Conservation (phyloP, 805 yeast genomes). For the Wickerhamia fluorescens region DNA sequence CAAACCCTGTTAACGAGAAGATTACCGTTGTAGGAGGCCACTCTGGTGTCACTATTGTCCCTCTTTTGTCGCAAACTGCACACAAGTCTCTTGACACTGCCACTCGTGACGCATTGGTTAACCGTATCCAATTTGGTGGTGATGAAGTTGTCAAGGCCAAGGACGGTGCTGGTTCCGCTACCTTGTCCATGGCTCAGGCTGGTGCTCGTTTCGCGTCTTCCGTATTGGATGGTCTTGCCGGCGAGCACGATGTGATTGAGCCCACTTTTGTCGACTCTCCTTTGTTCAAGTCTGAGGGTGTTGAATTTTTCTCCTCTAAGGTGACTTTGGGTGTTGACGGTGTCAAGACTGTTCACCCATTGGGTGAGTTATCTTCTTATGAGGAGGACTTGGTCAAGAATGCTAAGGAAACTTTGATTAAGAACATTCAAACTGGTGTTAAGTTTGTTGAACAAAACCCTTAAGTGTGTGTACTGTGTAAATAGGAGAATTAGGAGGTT, state of each 20-base stretch:
- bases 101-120: constrained; percentile 57
- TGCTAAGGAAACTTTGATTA: constrained; percentile 84
- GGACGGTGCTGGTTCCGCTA: constrained; percentile 79
- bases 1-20: constrained; percentile 70
- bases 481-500: constrained; percentile 1
- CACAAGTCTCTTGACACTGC: constrained; percentile 62
- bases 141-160: constrained; percentile 85
- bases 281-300: constrained; percentile 79
- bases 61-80: constrained; percentile 78
- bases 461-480: constrained; percentile 26
- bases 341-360: constrained; percentile 70
- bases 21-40: constrained; percentile 95
- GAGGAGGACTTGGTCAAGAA: constrained; percentile 79
- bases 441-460: constrained; percentile 74
- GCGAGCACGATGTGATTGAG: constrained; percentile 58
- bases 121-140: constrained; percentile 92
- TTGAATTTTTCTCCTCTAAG: constrained; percentile 92
- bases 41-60: constrained; percentile 94
- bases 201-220: constrained; percentile 72
- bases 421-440: constrained; percentile 91
- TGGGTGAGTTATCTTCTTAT: constrained; percentile 65
- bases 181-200: constrained; percentile 82
- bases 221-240: constrained; percentile 57
- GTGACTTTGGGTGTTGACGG: constrained; percentile 92
- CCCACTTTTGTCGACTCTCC: constrained; percentile 76